phyloP scores from a whole-genome alignment of 2,329 filamentous ascomycete species.

The Fusarium acutatum region DNA sequence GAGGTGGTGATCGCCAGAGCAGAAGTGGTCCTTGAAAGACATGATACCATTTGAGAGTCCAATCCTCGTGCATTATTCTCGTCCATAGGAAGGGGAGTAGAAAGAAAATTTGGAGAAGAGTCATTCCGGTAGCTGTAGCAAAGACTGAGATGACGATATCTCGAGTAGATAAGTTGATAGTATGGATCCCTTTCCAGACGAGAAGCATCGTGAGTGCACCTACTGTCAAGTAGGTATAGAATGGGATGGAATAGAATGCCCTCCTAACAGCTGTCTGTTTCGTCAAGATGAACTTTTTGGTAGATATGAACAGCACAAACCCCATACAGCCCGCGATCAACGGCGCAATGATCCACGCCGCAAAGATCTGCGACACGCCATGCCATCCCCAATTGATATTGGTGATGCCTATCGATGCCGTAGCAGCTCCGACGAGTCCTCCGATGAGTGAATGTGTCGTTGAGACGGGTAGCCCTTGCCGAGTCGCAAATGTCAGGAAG shows the following conservation, averaged over 20 bases:
- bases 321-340: conserved; percentile 46
- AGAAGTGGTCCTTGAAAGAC: conserved; percentile 58
- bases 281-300: conserved; percentile 46
- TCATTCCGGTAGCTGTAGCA: conserved; percentile 53
- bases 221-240: conserved; percentile 51
- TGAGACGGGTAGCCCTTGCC: conserved; percentile 60
- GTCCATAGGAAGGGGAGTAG: conserved; percentile 63
- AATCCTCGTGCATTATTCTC: conserved; percentile 60
- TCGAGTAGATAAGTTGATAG: conserved; percentile 31
- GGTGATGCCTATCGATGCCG: conserved; percentile 47
- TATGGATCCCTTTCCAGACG: conserved; percentile 53
- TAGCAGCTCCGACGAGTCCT: conserved; percentile 49
- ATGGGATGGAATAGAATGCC: conserved; percentile 47
- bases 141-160: conserved; percentile 51
- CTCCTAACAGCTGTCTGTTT: conserved; percentile 44
- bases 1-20: conserved; percentile 49
- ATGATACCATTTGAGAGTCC: conserved; percentile 59
- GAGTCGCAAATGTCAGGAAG: conserved; percentile 62
- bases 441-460: conserved; percentile 63
- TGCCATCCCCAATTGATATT: conserved; percentile 50
- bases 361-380: conserved; percentile 51
- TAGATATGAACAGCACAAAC: conserved; percentile 46
- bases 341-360: conserved; percentile 50
- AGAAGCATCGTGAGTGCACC: conserved; percentile 59
- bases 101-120: conserved; percentile 55